These are phyloP conservation scores for Ganoderma boninense DNA, from an alignment of 1,284 basidiomycete species.

Conservation along the genomic window DNA sequence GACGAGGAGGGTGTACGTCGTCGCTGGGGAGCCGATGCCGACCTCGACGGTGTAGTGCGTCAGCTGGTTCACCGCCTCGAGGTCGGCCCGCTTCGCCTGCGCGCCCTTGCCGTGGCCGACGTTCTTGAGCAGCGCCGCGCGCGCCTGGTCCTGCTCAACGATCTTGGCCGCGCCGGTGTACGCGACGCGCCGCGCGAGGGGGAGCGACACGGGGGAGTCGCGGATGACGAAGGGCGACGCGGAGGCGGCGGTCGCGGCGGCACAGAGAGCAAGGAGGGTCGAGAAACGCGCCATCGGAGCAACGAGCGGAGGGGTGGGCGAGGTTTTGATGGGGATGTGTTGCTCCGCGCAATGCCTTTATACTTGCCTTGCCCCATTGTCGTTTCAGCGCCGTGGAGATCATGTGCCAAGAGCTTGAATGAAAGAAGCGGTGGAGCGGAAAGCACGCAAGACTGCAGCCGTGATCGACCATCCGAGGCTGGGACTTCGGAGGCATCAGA, in stretches of 20 bases:
- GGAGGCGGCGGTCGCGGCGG: neutral
- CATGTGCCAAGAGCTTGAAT: neutral
- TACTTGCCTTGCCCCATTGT: neutral
- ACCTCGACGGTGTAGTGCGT: constrained; percentile 33
- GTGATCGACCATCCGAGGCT: neutral
- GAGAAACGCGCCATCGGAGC: neutral
- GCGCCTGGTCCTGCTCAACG: constrained; percentile 33
- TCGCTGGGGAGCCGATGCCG: constrained; percentile 33
- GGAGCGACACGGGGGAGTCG: constrained; percentile 26
- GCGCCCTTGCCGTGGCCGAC: constrained; percentile 35
- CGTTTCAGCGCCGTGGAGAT: neutral
- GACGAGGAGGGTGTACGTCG: constrained; percentile 29
- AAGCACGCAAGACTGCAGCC: neutral
- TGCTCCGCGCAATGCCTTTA: neutral
- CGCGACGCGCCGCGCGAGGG: constrained; percentile 37
- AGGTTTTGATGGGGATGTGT: neutral
- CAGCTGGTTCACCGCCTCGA: constrained; percentile 28
- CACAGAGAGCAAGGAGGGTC: neutral
- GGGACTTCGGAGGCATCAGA: neutral
- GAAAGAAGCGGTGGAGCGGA: neutral
- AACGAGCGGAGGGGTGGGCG: neutral
- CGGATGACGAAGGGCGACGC: neutral
- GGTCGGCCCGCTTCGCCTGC: constrained; percentile 6
- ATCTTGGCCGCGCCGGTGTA: constrained; percentile 30
- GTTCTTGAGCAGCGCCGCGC: constrained; percentile 30